These are phyloP conservation scores for Pseudocercospora musae DNA, from an alignment of 2,329 filamentous ascomycete genomes.

Conservation along the genomic window DNA sequence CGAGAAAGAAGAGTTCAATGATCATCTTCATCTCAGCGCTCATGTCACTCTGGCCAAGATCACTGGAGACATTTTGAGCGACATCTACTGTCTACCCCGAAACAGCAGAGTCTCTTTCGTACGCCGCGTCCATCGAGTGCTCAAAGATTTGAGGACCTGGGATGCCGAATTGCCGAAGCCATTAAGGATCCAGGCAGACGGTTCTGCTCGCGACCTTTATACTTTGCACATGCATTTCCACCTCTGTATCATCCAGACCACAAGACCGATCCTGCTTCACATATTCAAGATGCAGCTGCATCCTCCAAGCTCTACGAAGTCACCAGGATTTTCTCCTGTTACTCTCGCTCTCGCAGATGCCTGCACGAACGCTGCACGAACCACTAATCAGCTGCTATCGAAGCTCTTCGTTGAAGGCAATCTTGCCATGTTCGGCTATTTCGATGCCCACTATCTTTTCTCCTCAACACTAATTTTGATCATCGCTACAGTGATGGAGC, in stretches of 20 bases:
- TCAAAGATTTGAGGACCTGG: conserved; percentile 40
- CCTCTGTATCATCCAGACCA: conserved; percentile 38
- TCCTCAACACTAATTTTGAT: conserved; percentile 46
- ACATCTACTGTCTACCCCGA: conserved; percentile 26
- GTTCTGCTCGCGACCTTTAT: conserved; percentile 29
- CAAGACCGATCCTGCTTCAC: conserved; percentile 35
- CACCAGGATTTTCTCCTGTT: conserved; percentile 29
- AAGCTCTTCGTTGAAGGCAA: conserved; percentile 49
- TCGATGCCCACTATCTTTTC: conserved; percentile 49
- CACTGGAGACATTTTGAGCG: conserved; percentile 30
- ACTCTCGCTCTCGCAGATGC: conserved; percentile 37
- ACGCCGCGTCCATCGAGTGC: conserved; percentile 38
- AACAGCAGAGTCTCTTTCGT: conserved; percentile 30
- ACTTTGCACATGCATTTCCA: conserved; percentile 39
- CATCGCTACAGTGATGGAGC: conserved; percentile 39
- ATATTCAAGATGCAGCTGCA: conserved; percentile 27
- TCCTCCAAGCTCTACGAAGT: background rate
- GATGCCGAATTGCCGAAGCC: conserved; percentile 36
- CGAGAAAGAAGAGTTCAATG: conserved; percentile 35
- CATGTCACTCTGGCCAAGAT: conserved; percentile 42
- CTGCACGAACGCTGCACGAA: conserved; percentile 45
- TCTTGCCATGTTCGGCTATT: conserved; percentile 49
- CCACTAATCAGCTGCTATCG: conserved; percentile 44
- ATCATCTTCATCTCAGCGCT: conserved; percentile 39
- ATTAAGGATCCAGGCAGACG: conserved; percentile 34